These are phyloP conservation scores for Diplocarpon mali DNA, from an alignment of 2,329 filamentous ascomycete genomes.

Conservation along the genomic window DNA sequence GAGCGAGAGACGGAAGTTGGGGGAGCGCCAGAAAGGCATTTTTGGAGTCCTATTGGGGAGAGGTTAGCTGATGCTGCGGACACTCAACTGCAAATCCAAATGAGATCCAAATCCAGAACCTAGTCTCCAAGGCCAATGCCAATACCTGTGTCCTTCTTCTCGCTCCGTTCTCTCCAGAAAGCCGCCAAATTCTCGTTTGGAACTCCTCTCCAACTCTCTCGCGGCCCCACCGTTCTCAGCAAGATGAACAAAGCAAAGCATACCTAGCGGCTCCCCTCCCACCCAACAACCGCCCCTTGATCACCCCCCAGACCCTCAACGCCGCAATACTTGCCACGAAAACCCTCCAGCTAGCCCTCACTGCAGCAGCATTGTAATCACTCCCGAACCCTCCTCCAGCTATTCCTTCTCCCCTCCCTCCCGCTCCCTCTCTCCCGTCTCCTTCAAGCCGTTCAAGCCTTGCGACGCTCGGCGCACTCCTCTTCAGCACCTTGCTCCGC, in stretches of 20 bases:
- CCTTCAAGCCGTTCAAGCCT: slow-evolving; percentile 25
- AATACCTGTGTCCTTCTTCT: too few relatives aligned
- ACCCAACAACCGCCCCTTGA: slow-evolving; percentile 36
- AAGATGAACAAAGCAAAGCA: neutral
- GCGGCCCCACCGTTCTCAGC: too few relatives aligned
- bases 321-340: slow-evolving; percentile 53
- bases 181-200: too few relatives aligned
- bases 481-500: slow-evolving; percentile 48
- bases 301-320: slow-evolving; percentile 50
- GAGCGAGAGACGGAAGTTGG: slow-evolving; percentile 65
- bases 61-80: slow-evolving; percentile 1
- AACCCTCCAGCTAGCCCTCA: slow-evolving; percentile 60
- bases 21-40: slow-evolving; percentile 49
- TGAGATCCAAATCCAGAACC: too few relatives aligned
- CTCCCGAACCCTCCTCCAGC: slow-evolving; percentile 29
- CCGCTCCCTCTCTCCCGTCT: slow-evolving; percentile 14
- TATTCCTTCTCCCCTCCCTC: neutral
- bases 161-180: too few relatives aligned
- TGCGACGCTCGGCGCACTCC: slow-evolving; percentile 43
- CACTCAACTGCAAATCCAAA: too few relatives aligned
- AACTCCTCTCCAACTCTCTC: too few relatives aligned
- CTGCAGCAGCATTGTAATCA: slow-evolving; percentile 58
- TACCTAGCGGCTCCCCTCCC: neutral
- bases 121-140: too few relatives aligned
- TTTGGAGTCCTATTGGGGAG: slow-evolving; percentile 30